Evolutionary conservation across 805 yeast species (phyloP), one percentile per base, ranked within the genome.

Genomic region (Tetrapisispora fleetii): DNA sequence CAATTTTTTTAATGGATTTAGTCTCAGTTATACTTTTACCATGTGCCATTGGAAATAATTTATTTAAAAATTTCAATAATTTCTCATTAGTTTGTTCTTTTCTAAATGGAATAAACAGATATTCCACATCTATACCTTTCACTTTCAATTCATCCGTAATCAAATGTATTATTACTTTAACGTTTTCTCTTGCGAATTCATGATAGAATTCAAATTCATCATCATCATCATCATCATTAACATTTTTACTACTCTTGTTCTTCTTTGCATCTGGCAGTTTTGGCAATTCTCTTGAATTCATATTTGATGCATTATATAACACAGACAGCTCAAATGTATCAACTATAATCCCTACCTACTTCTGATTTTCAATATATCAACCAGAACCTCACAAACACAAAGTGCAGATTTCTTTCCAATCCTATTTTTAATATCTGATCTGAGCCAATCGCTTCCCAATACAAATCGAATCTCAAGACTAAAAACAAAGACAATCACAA

Each of bases 91-190:
- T 76, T 48, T 79, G 76, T 51, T 79, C 79, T 1, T 90, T 83
- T 47, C 95, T 67, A 67, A 83, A 86, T 0, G 96, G 93, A 36
- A 89, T 71, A 55, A 88, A 72, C 1, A 89, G 63, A 48, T 81
- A 81, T 7, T 95, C 95, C 0, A 86, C 77, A 56, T 81, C 78
- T 1, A 85, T 69, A 27, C 90, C 93, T 49, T 80, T 73, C 10
- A 69, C 69, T 60, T 88, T 88, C 52, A 89, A 65, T 51, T 84
- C 89, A 5, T 77, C 76, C 0, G 96, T 86, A 40, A 87, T 77
- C 24, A 73, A 58, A 63, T 85, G 93, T 37, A 88, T 75, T 27
- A 83, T 71, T 28, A 78, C 79, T 59, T 81, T 81, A 19, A 87
- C 76, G 45, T 80, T 79, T 54, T 80, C 80, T 48, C 91, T 69